Conservation (phyloP, 1,139 yeast genomes). For the Entelexis paramagnoliae region DNA sequence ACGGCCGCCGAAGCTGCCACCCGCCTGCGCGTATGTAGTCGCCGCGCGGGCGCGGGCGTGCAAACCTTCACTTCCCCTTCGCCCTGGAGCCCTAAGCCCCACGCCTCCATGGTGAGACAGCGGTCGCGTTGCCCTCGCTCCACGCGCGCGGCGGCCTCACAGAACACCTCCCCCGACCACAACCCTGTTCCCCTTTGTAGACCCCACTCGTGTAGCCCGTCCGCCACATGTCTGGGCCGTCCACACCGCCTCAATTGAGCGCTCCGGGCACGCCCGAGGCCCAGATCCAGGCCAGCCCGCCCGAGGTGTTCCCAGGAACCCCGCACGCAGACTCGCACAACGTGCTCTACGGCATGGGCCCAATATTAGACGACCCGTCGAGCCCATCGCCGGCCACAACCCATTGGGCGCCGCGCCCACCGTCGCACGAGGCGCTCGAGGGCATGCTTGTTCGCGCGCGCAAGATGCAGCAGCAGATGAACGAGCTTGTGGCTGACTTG, state of each 20-base stretch:
- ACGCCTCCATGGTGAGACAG: neutral
- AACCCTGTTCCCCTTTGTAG: neutral
- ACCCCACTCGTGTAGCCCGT: too few relatives aligned
- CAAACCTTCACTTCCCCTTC: neutral
- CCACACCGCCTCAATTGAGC: constrained; percentile 8
- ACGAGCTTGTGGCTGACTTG: constrained; percentile 13
- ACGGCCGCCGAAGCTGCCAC: neutral
- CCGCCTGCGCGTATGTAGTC: neutral
- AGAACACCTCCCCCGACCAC: neutral
- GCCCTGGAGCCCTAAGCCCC: constrained; percentile 8
- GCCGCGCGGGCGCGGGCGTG: neutral
- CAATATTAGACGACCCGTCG: constrained; percentile 20
- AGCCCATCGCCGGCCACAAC: constrained; percentile 21
- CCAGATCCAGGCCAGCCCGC: constrained; percentile 6
- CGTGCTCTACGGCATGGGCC: constrained; percentile 22
- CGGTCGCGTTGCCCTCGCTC: neutral
- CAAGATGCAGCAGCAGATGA: constrained; percentile 13
- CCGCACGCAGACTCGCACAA: constrained; percentile 16
- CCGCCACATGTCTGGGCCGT: constrained; percentile 4
- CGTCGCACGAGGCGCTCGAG: constrained; percentile 9
- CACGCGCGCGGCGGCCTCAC: neutral
- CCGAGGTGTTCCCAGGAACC: constrained; percentile 10
- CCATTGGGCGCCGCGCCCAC: neutral
- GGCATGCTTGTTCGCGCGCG: constrained; percentile 12
- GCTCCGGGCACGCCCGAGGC: constrained; percentile 12